Percentiles rank a stretch among this genome's conserved stretches.
phyloP scores from a whole-genome alignment of 192 early-diverging fungal genomes.

The Dispira simplex region DNA sequence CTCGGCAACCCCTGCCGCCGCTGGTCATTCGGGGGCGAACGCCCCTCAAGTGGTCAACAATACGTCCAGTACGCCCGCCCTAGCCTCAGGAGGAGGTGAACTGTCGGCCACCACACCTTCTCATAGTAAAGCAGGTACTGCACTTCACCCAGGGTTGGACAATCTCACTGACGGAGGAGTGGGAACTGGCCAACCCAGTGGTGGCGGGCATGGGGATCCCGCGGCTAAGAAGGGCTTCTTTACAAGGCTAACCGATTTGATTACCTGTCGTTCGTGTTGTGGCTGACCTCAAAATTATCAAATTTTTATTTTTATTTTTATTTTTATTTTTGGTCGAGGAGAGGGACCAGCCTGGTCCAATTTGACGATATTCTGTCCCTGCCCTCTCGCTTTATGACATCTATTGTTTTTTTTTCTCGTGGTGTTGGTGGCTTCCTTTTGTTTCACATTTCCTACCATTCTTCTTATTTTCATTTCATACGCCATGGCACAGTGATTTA shows the following conservation, averaged over 20 bases:
- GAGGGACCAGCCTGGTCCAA: constrained; percentile 3
- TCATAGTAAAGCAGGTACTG: not conserved
- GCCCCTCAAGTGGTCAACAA: not conserved
- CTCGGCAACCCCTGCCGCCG: not conserved
- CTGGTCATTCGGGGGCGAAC: too few species aligned
- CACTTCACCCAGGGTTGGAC: not conserved
- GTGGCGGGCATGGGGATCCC: not conserved
- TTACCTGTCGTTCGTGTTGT: constrained; percentile 19
- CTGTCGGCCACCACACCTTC: not conserved
- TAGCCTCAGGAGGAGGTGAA: not conserved
- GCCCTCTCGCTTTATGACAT: constrained; percentile 10
- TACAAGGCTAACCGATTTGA: not conserved
- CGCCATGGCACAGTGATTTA: too few species aligned
- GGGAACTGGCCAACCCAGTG: not conserved
- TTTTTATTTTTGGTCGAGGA: not conserved
- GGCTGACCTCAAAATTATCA: constrained; percentile 25
- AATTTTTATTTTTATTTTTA: constrained; percentile 8
- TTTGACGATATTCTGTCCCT: not conserved
- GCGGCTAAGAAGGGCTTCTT: constrained; percentile 2
- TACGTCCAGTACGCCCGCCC: not conserved
- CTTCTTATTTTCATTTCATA: constrained; percentile 2
- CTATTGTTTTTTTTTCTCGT: constrained; percentile 7
- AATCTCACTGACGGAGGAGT: not conserved
- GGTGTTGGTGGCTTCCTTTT: not conserved
- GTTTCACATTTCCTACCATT: not conserved